A percentile compares a stretch with the other conserved stretches of the same genome.
Evolutionary conservation across 108 stramenopile species (phyloP).

Genomic region (Nitzschia inconspicua): DNA sequence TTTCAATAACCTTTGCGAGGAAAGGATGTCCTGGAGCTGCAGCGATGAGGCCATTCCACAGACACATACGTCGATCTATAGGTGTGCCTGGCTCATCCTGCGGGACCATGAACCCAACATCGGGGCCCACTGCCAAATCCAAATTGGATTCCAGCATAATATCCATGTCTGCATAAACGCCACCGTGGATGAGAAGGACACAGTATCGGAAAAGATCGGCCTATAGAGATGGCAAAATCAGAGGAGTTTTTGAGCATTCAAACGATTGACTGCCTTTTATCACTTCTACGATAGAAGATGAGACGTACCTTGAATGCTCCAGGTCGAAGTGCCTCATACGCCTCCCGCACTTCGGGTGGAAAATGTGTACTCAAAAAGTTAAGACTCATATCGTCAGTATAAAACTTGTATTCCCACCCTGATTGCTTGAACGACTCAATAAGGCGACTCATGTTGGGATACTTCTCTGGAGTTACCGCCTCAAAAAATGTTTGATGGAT

Average conservation of each 20-base stretch:
- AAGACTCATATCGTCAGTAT: slow-evolving; percentile 52
- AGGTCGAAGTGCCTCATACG: slow-evolving; percentile 66
- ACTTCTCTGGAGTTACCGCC: slow-evolving; percentile 32
- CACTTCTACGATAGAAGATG: background rate
- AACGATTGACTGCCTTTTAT: background rate
- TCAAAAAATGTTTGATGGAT: slow-evolving; percentile 78
- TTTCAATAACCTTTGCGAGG: slow-evolving; percentile 72
- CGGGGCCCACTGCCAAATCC: slow-evolving; percentile 62
- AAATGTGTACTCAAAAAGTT: slow-evolving; percentile 64
- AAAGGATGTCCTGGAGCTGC: slow-evolving; percentile 73
- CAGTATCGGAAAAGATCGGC: slow-evolving; percentile 88
- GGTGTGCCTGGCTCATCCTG: slow-evolving; percentile 66
- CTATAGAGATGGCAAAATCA: too few species aligned
- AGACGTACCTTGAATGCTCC: slow-evolving; percentile 76
- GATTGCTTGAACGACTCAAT: slow-evolving; percentile 70
- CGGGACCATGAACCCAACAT: slow-evolving; percentile 82
- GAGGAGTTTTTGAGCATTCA: background rate
- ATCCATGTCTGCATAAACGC: slow-evolving; percentile 85
- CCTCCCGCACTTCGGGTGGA: slow-evolving; percentile 66
- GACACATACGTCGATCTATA: slow-evolving; percentile 61
- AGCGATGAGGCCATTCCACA: slow-evolving; percentile 90
- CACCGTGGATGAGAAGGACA: slow-evolving; percentile 76
- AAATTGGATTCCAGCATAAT: slow-evolving; percentile 77
- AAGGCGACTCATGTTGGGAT: slow-evolving; percentile 70
- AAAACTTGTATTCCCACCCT: slow-evolving; percentile 79